Conservation (phyloP, 164 flowering plant species). For the Platanus orientalis region DNA sequence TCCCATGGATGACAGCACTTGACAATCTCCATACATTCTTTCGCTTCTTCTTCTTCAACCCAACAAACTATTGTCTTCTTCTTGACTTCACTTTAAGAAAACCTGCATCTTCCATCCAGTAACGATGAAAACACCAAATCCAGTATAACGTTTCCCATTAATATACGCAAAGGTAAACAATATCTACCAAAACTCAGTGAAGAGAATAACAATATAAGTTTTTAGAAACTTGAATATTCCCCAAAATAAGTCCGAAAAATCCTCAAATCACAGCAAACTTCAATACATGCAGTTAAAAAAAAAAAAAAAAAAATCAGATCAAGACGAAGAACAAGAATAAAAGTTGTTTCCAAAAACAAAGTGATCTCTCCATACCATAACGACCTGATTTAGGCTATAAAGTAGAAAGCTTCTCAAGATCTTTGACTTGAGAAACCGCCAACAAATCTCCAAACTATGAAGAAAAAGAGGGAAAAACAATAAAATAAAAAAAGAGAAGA, state of each 20-base stretch:
- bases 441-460: not conserved
- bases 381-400: not conserved
- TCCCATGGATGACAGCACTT: constrained; percentile 67
- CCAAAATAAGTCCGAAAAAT: not conserved
- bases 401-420: not conserved
- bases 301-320: not conserved
- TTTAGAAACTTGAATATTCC: not conserved
- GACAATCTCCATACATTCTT: constrained; percentile 86
- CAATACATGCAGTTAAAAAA: not conserved
- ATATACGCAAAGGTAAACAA: too few species aligned
- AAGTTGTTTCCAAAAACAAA: not conserved
- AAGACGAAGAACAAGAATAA: not conserved
- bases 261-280: not conserved
- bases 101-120: too few species aligned
- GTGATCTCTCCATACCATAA: not conserved
- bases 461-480: constrained; percentile 5
- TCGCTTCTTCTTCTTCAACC: not conserved
- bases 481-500: too few species aligned
- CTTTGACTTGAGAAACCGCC: constrained; percentile 10
- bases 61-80: too few species aligned
- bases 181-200: not conserved
- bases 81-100: not conserved
- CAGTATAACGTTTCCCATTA: too few species aligned
- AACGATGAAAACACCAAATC: too few species aligned
- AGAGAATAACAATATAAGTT: not conserved